These are phyloP conservation scores for Rhododendron henanense DNA, from an alignment of 148 eudicot species.

Conservation along the genomic window DNA sequence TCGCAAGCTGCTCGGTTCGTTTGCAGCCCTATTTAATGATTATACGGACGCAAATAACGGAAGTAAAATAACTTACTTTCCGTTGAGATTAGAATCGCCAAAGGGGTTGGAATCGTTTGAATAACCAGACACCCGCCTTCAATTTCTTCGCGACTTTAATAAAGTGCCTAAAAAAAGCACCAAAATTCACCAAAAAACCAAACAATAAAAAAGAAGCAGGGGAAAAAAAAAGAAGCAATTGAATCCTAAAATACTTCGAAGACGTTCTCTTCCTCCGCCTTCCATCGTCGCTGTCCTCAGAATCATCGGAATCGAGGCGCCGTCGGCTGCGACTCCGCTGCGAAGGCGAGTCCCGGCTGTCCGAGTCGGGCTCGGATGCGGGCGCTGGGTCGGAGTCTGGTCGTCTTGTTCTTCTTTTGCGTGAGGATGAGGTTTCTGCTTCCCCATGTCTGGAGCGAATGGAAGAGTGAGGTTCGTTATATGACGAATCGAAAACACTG, in stretches of 20 bases:
- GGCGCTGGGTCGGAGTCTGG: constrained; percentile 10
- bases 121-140: constrained; percentile 71
- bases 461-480: not conserved
- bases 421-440: constrained; percentile 8
- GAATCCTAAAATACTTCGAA: constrained; percentile 17
- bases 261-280: constrained; percentile 26
- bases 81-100: constrained; percentile 81
- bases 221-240: not conserved
- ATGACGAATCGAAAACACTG: no score
- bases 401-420: constrained; percentile 6
- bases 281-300: constrained; percentile 26
- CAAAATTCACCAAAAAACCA: constrained; percentile 7
- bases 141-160: constrained; percentile 67
- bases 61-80: constrained; percentile 38
- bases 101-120: constrained; percentile 86
- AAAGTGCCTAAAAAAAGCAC: constrained; percentile 32
- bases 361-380: constrained; percentile 15
- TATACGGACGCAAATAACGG: not conserved
- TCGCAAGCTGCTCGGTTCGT: no score
- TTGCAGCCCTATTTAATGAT: no score
- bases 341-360: constrained; percentile 9
- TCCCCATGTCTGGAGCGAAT: not conserved
- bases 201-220: not conserved
- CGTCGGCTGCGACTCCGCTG: constrained; percentile 15
- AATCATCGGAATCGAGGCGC: constrained; percentile 20